Evolutionary conservation across 805 yeast genomes (phyloP), one percentile per base, ranked within the genome.

Genomic region (Lipomyces spencermartinsiae): DNA sequence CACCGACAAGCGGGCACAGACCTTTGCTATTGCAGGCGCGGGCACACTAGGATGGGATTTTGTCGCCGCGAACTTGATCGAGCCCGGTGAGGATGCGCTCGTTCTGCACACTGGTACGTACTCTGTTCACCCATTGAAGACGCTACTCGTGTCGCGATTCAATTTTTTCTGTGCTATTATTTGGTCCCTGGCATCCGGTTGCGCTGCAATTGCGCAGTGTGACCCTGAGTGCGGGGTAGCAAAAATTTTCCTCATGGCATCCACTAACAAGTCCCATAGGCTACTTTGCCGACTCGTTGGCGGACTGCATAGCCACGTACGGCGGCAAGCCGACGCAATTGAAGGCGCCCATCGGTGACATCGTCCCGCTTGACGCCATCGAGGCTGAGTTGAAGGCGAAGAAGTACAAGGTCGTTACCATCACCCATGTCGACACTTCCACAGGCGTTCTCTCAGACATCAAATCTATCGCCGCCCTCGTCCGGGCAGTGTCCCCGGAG

Each of bases 11-110:
- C 77, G 80, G n/a, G 86, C 95, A 49, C 97, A 92, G 81, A 92
- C 93, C 7, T 83, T 91, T 68, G 91, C 94, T 16, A 77, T 94
- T 66, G 84, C 95, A 2, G 98, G 98, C 56, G 89, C 97, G 1
- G 98, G 98, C 66, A 92, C 98, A 25, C 83, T 93, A 55, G 98
- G 98, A 49, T 93, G 97, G 97, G 98, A 93, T 76, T 82, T 93
- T 70, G 89, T 87, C 55, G 97, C 89, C 33, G 84, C 97, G 43
- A 93, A 94, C 80, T 83, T 93, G 73, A 75, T 92, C 63, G 79
- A 80, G 70, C 75, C 80, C 19, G 88, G 87, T 65, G 97, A 93
- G 67, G 84, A 86, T 58, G 94, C 87, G 6, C 84, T 94, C 73
- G 91, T 93, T 35, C 83, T 94, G 69, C 89, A 95, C 65, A 93